A percentile compares a stretch with the other conserved stretches of the same genome.
Evolutionary conservation across 805 yeast species (phyloP).

Genomic region (Teunomyces pallodes): DNA sequence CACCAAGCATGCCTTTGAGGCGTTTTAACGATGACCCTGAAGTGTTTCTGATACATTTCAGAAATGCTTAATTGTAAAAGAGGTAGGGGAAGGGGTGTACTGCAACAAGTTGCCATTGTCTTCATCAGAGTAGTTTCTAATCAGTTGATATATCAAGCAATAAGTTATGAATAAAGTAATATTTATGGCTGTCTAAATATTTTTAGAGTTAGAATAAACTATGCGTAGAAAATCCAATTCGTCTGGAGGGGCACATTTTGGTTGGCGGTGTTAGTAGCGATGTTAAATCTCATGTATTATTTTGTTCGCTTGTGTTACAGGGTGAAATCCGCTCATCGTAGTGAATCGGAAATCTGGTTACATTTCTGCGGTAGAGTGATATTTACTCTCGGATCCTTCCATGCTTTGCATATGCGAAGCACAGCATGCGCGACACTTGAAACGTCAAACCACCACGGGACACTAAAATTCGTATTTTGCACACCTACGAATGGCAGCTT

Average conservation of each 20-base stretch:
- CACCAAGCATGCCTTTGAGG: background rate
- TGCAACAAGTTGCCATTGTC: background rate
- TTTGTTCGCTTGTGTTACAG: conserved; percentile 1
- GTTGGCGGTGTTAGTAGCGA: background rate
- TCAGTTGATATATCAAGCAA: background rate
- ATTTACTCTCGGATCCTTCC: background rate
- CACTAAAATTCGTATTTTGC: background rate
- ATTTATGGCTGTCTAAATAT: background rate
- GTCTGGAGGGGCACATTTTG: background rate
- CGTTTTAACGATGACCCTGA: background rate
- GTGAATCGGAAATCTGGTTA: background rate
- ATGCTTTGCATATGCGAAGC: background rate
- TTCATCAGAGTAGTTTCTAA: background rate
- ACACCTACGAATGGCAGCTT: background rate
- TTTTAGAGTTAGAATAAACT: background rate
- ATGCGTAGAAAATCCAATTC: background rate
- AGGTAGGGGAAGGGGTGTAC: background rate
- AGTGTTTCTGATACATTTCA: background rate
- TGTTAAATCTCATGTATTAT: background rate
- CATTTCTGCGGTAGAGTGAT: background rate
- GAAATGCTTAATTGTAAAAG: background rate
- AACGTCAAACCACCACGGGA: background rate
- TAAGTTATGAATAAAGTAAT: background rate
- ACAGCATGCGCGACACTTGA: background rate
- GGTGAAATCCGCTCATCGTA: background rate